Base-by-base conservation (phyloP, 192 early-diverging fungal genomes). In the Backusella tuberculispora region DNA sequence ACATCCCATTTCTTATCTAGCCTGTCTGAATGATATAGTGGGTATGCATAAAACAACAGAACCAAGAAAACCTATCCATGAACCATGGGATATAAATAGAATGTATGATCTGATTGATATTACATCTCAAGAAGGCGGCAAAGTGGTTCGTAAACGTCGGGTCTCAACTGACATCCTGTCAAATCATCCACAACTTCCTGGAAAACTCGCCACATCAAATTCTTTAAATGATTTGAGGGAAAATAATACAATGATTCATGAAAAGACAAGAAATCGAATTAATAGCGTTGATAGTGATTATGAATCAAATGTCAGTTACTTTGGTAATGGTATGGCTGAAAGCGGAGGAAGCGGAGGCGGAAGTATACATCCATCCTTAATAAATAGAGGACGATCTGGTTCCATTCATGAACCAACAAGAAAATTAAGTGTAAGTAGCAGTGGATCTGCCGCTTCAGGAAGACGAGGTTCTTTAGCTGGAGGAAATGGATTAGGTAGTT, bases 1-100 rank as follows among this genome's bases (percentile, higher is more conserved):
- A 12, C 68, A 73, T n/a, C 82, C 82, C 17, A 84, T 85, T n/a
- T 84, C 85, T 7, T 94, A 92, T 53, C 71, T 93, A 37, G 90
- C 93, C 10, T 94, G 93, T 76, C 77, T 93, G 70, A 88, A 89
- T 48, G 93, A 94, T 78, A 87, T 92, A 66, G 93, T 94, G 7
- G 92, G 91, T 14, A 89, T 92, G 88, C 90, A 93, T 45, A 81
- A 83, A 13, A 82, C 87, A n/a, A 84, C 83, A 7, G 89, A 88
- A 42, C 83, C 83, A 10, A 83, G 87, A 65, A 80, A 85, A 50
- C 85, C 85, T 4, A 76, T 86, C 37, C 53, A 60, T 9, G 53
- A 60, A 5, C 4, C 21, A 8, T 34, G 24, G 14, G 24, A 29
- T 1, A 44, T 64, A 60, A 56, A 37, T 72, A 21, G 21, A 21